Conservation (phyloP, 805 yeast genomes). For the Lipomyces oligophaga region DNA sequence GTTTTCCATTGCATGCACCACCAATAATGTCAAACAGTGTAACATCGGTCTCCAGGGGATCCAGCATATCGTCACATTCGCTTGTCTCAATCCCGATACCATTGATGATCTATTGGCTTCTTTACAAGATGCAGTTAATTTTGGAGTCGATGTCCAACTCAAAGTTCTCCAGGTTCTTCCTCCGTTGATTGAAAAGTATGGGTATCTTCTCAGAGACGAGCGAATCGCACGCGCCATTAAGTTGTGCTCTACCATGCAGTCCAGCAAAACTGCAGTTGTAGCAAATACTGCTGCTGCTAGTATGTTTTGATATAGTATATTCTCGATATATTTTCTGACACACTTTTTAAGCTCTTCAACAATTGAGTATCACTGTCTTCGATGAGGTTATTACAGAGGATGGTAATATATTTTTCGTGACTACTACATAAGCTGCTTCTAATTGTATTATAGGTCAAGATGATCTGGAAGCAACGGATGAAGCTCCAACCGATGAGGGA, state of each 20-base stretch:
- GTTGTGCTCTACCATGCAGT: slow-evolving; percentile 69
- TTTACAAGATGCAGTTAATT: slow-evolving; percentile 65
- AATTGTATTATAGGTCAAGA: not conserved
- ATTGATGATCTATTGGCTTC: slow-evolving; percentile 58
- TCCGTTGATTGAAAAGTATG: slow-evolving; percentile 61
- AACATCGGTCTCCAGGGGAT: slow-evolving; percentile 69
- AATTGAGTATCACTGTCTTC: slow-evolving; percentile 70
- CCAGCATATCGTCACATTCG: slow-evolving; percentile 54
- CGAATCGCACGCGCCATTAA: slow-evolving; percentile 55
- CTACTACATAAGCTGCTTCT: not conserved
- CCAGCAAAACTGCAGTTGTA: slow-evolving; percentile 70
- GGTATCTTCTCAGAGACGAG: slow-evolving; percentile 51
- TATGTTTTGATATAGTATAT: slow-evolving; percentile 3
- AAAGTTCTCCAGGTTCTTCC: slow-evolving; percentile 83
- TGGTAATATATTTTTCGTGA: not conserved
- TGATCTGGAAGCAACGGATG: slow-evolving; percentile 17
- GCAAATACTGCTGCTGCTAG: slow-evolving; percentile 86
- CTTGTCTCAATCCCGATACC: slow-evolving; percentile 34
- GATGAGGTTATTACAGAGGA: slow-evolving; percentile 49
- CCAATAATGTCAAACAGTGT: slow-evolving; percentile 70
- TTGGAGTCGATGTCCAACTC: slow-evolving; percentile 78
- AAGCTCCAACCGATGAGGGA: slow-evolving; percentile 31
- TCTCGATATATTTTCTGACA: not conserved
- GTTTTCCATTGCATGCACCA: slow-evolving; percentile 64
- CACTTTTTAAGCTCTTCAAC: slow-evolving; percentile 59